Evolutionary conservation across 2,329 filamentous ascomycete genomes (phyloP).

Genomic region (Chaetomium globosum): DNA sequence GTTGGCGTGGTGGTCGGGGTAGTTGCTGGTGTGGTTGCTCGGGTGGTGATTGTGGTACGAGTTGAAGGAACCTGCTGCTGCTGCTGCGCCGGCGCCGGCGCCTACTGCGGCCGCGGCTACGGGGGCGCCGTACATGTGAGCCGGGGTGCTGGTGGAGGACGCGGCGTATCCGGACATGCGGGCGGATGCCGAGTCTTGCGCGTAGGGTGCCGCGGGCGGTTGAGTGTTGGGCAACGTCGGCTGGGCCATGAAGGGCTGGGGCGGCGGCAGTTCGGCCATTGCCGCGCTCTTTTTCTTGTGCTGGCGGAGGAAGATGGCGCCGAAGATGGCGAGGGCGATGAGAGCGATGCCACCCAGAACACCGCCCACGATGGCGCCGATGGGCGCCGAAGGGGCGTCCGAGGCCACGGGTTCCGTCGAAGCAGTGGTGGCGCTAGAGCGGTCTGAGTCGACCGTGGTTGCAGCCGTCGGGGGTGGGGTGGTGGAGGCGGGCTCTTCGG

Average conservation of each 20-base stretch:
- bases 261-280: slow-evolving; percentile 5
- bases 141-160: slow-evolving; percentile 8
- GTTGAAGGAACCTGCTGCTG: neutral
- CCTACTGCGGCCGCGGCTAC: neutral
- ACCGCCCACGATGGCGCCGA: slow-evolving; percentile 36
- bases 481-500: slow-evolving; percentile 10
- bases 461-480: slow-evolving; percentile 15
- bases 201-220: slow-evolving; percentile 4
- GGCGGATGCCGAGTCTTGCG: neutral
- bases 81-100: neutral
- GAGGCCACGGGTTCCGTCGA: slow-evolving; percentile 9
- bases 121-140: slow-evolving; percentile 13
- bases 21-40: slow-evolving; percentile 4
- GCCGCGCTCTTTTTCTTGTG: slow-evolving; percentile 20
- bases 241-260: slow-evolving; percentile 16
- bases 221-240: neutral
- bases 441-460: slow-evolving; percentile 17
- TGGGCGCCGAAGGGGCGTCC: slow-evolving; percentile 21
- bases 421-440: slow-evolving; percentile 15
- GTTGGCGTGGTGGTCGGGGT: too few relatives aligned
- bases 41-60: slow-evolving; percentile 7
- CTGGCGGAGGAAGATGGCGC: slow-evolving; percentile 27
- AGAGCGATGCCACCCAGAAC: slow-evolving; percentile 33
- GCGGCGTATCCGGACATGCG: slow-evolving; percentile 9
- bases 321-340: slow-evolving; percentile 29